Conservation (phyloP, 805 yeast species). For the Zygotorulaspora chibaensis region DNA sequence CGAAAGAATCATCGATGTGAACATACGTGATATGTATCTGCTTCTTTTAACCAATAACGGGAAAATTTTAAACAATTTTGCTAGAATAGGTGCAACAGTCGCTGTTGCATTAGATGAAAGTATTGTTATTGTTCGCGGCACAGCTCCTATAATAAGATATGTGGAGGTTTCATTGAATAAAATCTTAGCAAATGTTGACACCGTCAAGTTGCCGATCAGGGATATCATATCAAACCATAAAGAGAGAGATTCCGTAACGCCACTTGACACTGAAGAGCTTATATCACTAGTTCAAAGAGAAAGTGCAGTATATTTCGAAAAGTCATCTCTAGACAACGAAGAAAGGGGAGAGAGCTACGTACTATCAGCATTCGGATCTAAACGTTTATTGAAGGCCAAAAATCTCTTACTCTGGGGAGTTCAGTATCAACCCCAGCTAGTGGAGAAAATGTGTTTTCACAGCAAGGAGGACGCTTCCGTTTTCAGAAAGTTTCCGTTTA, state of each 20-base stretch:
- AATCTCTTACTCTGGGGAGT: conserved; percentile 26
- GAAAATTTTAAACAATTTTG: conserved; percentile 31
- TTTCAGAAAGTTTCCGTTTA: conserved; percentile 24
- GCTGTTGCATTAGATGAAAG: conserved; percentile 29
- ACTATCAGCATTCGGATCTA: conserved; percentile 30
- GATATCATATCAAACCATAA: conserved; percentile 19
- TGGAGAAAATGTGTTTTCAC: conserved; percentile 10
- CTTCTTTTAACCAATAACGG: conserved; percentile 32
- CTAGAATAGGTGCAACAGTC: conserved; percentile 29
- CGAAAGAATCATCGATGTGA: conserved; percentile 23
- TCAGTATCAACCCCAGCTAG: conserved; percentile 19
- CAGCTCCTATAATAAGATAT: conserved; percentile 25
- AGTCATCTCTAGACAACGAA: conserved; percentile 5
- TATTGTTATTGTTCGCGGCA: conserved; percentile 25
- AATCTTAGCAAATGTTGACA: conserved; percentile 26
- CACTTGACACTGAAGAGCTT: conserved; percentile 11
- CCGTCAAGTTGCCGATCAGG: conserved; percentile 15
- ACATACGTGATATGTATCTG: conserved; percentile 26
- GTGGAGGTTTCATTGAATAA: conserved; percentile 31
- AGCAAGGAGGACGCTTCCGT: conserved; percentile 7
- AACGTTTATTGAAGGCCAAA: conserved; percentile 25
- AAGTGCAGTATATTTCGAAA: conserved; percentile 22
- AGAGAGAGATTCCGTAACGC: conserved; percentile 7
- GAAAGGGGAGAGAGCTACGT: conserved; percentile 13
- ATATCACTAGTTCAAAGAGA: conserved; percentile 23